These are phyloP conservation scores for Hibiscus syriacus DNA, from an alignment of 345 rosid genomes.

Conservation along the genomic window DNA sequence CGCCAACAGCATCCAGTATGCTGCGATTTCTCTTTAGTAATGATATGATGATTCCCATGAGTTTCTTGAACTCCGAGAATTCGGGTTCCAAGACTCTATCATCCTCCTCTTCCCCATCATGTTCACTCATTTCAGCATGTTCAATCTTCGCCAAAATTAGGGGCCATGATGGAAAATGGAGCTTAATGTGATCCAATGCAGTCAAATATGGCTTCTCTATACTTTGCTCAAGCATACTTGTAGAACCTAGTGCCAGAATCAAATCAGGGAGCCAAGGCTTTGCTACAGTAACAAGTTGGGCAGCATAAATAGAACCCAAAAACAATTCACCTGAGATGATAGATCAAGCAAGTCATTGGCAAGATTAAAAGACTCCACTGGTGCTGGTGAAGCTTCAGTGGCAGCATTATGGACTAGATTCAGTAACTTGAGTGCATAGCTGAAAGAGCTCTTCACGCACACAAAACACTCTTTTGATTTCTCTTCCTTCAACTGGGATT, in stretches of 20 bases:
- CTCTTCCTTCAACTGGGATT: constrained; percentile 40
- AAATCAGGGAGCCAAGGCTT: constrained; percentile 89
- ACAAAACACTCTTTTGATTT: constrained; percentile 38
- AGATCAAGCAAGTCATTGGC: constrained; percentile 49
- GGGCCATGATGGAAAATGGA: constrained; percentile 58
- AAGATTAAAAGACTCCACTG: constrained; percentile 48
- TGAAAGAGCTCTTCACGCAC: constrained; percentile 65
- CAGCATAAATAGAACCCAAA: constrained; percentile 44
- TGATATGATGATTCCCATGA: constrained; percentile 31
- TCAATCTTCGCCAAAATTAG: constrained; percentile 43
- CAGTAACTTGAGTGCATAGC: constrained; percentile 67
- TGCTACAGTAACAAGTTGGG: constrained; percentile 42
- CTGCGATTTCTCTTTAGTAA: constrained; percentile 34
- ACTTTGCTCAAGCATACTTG: constrained; percentile 31
- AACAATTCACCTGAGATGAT: constrained; percentile 37
- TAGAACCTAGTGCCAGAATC: constrained; percentile 64
- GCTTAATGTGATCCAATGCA: constrained; percentile 34
- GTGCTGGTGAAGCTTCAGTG: constrained; percentile 36
- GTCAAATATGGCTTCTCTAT: constrained; percentile 25
- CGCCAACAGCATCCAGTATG: constrained; percentile 61
- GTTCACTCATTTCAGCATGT: constrained; percentile 30
- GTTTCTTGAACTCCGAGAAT: constrained; percentile 36
- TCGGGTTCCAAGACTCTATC: constrained; percentile 25
- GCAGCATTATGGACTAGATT: constrained; percentile 43
- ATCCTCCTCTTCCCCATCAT: constrained; percentile 30